Percentiles rank a stretch among this genome's conserved stretches.
These are phyloP conservation scores for Ophiostoma sp. DNA, from an alignment of 2,329 filamentous ascomycete genomes.

Conservation along the genomic window DNA sequence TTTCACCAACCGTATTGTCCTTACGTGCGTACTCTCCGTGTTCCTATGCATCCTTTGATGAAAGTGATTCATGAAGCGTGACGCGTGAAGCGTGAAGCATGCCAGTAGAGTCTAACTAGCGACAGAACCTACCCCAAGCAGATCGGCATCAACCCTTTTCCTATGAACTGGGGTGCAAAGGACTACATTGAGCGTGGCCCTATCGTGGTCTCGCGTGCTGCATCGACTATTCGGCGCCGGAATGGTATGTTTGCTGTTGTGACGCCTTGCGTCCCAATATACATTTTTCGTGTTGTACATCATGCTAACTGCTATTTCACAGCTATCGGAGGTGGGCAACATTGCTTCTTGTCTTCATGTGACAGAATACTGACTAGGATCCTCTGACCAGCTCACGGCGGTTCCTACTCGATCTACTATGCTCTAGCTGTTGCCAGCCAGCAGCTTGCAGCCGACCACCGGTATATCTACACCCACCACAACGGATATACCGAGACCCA, in stretches of 20 bases:
- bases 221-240: constrained; percentile 69
- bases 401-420: constrained; percentile 94
- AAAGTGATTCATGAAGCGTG: not conserved
- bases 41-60: no score
- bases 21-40: constrained; percentile 41
- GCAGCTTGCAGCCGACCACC: constrained; percentile 77
- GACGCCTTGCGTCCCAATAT: no score
- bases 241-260: constrained; percentile 46
- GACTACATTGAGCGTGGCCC: constrained; percentile 74
- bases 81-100: no score
- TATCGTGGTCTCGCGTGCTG: constrained; percentile 74
- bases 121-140: constrained; percentile 80
- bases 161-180: constrained; percentile 77
- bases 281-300: no score
- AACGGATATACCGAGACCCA: no score
- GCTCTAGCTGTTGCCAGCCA: constrained; percentile 88
- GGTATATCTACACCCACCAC: constrained; percentile 14
- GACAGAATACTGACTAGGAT: constrained; percentile 29
- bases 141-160: constrained; percentile 85
- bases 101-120: not conserved
- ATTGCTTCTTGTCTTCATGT: constrained; percentile 21
- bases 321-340: constrained; percentile 22
- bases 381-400: constrained; percentile 48
- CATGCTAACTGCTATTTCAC: no score
- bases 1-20: constrained; percentile 50